Base-by-base conservation (phyloP, 257 asterid genomes). In the Verbascum thapsus region DNA sequence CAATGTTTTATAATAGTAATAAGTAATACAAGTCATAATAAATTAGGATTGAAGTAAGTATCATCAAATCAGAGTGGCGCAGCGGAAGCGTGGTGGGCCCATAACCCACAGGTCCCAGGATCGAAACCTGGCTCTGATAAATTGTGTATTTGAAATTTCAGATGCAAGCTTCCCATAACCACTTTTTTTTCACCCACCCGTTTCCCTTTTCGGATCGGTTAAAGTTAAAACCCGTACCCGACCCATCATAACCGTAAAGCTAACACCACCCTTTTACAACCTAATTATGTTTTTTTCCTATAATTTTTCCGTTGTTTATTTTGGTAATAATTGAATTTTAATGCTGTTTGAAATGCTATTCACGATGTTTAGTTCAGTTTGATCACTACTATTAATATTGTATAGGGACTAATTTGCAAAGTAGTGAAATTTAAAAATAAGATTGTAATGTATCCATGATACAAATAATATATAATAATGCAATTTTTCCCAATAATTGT, bases 101-200 rank as follows among this genome's bases (percentile, higher is more conserved):
- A 91, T 88, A 91, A 91, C 98, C 98, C 96, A 91, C 94, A 86
- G 98, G 99, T 87, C 97, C 94, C 88, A 89, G 96, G 99, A 92
- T 89, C 91, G 96, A 92, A 88, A 89, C 98, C 95, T 92, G 85
- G 95, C 95, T 92, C 88, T 86, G 97, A 88, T 92, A 91, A 5
- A 26, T 2, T 26, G 5, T 26, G 32, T 26, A 26, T 26, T 2
- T 26, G n/a, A n/a, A 63, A 1, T 0, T n/a, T 54, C n/a, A 17
- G 44, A 54, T n/a, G 39, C 39, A 20, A 54, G 41, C 65, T 40
- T 42, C 13, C 43, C 8, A 2, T n/a, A 0, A 0, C 26, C 5
- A 11, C 38, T 11, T 6, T 1, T 0, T 10, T 49, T 30, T 49
- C 5, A 2, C 4, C 7, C 3, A 61, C n/a, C 17, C 50, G 44